Conservation (phyloP, 495 filamentous ascomycete species). For the Echria macrotheca region DNA sequence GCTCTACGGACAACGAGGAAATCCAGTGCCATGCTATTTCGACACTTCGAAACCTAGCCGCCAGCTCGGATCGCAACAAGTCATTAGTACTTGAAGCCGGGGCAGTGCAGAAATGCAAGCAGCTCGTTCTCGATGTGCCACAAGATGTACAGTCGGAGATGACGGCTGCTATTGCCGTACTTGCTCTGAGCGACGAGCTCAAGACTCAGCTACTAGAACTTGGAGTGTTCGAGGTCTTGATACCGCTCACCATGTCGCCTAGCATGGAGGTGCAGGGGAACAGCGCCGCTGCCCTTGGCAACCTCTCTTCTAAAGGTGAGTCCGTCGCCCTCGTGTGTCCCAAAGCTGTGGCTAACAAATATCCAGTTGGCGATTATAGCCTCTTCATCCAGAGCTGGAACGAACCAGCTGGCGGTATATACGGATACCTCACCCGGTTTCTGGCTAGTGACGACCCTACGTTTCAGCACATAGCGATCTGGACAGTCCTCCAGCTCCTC, state of each 20-base stretch:
- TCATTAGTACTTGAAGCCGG: constrained; percentile 92
- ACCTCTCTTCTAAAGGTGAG: constrained; percentile 93
- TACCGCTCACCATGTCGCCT: constrained; percentile 87
- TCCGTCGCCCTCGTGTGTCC: constrained; percentile 2
- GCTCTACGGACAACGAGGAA: constrained; percentile 95
- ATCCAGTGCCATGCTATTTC: constrained; percentile 99
- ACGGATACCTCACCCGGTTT: constrained; percentile 90
- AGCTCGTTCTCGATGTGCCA: constrained; percentile 87
- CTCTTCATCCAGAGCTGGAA: constrained; percentile 93
- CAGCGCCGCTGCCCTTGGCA: constrained; percentile 91
- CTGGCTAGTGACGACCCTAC: constrained; percentile 91
- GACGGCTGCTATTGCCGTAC: constrained; percentile 97
- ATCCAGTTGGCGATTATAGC: constrained; percentile 85
- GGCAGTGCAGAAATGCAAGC: constrained; percentile 97
- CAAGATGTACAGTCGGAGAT: constrained; percentile 96
- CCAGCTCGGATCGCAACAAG: constrained; percentile 96
- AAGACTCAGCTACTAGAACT: constrained; percentile 87
- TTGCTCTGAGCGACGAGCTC: constrained; percentile 91
- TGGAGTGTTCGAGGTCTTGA: constrained; percentile 93
- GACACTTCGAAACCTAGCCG: constrained; percentile 89
- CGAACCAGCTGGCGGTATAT: constrained; percentile 87
- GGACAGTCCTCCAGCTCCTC: constrained; percentile 91
- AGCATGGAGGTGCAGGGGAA: constrained; percentile 98
- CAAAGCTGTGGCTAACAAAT: constrained; percentile 16
- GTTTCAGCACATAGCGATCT: constrained; percentile 98